Percentiles rank a stretch among this genome's conserved stretches.
phyloP scores from a whole-genome alignment of 2,329 filamentous ascomycete species.

The Mariannaea elegans region DNA sequence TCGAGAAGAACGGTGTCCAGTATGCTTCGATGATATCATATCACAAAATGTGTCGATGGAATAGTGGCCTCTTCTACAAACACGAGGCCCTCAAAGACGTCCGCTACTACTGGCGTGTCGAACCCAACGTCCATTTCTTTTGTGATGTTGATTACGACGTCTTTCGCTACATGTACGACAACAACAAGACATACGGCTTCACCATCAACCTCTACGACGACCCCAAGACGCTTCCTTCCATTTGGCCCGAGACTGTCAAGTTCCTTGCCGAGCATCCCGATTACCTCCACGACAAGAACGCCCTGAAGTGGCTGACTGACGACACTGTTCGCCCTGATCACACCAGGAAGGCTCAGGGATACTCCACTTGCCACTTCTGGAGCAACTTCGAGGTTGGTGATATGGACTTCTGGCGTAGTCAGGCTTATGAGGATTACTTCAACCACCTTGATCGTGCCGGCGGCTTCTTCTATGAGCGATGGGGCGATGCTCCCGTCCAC shows the following conservation, averaged over 20 bases:
- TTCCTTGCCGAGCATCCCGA: constrained; percentile 88
- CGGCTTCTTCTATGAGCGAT: constrained; percentile 98
- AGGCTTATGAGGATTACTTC: constrained; percentile 94
- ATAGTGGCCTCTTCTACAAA: constrained; percentile 97
- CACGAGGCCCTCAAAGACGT: constrained; percentile 85
- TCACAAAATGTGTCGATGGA: constrained; percentile 99
- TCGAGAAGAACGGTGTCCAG: constrained; percentile 86
- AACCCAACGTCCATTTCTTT: constrained; percentile 99
- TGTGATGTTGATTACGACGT: constrained; percentile 99
- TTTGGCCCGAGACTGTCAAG: constrained; percentile 96
- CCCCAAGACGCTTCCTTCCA: constrained; percentile 81
- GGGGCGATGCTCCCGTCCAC: constrained; percentile 98
- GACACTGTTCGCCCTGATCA: constrained; percentile 79
- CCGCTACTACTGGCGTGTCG: constrained; percentile 98
- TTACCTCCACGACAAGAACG: constrained; percentile 84
- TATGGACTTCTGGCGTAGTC: constrained; percentile 90
- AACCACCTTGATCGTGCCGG: constrained; percentile 95
- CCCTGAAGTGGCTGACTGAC: constrained; percentile 88
- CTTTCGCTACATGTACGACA: constrained; percentile 96
- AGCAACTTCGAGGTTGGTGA: constrained; percentile 98
- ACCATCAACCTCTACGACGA: constrained; percentile 97
- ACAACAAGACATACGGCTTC: constrained; percentile 99
- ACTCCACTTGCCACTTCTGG: constrained; percentile 99
- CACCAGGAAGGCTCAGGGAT: constrained; percentile 84
- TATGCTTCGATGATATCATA: constrained; percentile 91